These are phyloP conservation scores for Phytophthora megakarya DNA, from an alignment of 352 stramenopile genomes.

Conservation along the genomic window DNA sequence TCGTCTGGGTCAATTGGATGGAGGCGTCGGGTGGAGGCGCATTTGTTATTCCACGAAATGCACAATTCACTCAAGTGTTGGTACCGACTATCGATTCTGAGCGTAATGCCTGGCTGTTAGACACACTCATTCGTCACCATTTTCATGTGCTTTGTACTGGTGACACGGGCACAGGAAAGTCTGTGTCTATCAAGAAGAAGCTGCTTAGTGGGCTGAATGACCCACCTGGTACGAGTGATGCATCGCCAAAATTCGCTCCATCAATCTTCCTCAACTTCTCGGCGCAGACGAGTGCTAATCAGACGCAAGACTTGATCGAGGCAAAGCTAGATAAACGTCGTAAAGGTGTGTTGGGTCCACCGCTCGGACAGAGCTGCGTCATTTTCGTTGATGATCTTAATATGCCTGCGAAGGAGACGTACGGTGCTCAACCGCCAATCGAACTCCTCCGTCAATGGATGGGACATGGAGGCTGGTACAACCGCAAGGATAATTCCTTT, in stretches of 20 bases:
- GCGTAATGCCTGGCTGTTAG: constrained; percentile 91
- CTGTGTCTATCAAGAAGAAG: constrained; percentile 94
- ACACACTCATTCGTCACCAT: constrained; percentile 87
- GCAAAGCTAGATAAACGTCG: constrained; percentile 94
- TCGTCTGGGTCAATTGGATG: constrained; percentile 85
- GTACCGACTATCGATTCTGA: constrained; percentile 95
- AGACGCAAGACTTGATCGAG: constrained; percentile 95
- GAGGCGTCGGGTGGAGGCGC: constrained; percentile 37
- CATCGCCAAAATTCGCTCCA: constrained; percentile 51
- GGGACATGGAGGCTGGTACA: constrained; percentile 94
- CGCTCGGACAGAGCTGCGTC: constrained; percentile 89
- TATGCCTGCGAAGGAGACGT: constrained; percentile 95
- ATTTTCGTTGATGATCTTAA: constrained; percentile 96
- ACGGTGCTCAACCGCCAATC: constrained; percentile 93
- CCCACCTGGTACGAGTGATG: constrained; percentile 29
- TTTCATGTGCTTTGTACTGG: constrained; percentile 92
- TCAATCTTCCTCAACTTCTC: constrained; percentile 94
- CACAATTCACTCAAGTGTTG: constrained; percentile 89
- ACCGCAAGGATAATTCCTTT: constrained; percentile 93
- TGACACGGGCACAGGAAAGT: constrained; percentile 95
- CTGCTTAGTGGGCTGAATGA: constrained; percentile 79
- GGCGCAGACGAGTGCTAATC: constrained; percentile 92
- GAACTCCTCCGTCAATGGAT: constrained; percentile 94
- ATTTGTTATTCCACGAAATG: constrained; percentile 72
- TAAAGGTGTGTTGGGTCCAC: constrained; percentile 92